Percentiles rank a stretch among this genome's conserved stretches.
Conservation (phyloP, 495 filamentous ascomycete genomes). For the Penicillium malachiteum region DNA sequence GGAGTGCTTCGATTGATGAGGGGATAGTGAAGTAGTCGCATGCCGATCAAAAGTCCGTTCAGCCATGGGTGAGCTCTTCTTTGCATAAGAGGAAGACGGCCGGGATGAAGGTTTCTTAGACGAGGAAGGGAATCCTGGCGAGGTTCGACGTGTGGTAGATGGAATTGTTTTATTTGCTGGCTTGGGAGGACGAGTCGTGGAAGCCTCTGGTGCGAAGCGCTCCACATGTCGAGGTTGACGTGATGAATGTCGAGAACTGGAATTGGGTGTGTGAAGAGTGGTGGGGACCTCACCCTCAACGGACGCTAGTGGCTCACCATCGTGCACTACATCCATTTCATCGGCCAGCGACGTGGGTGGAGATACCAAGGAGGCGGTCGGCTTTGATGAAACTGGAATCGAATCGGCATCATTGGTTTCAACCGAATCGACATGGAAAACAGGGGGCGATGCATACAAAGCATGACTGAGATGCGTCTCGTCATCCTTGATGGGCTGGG, state of each 20-base stretch:
- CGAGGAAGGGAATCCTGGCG: constrained; percentile 29
- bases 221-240: constrained; percentile 39
- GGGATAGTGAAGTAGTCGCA: constrained; percentile 29
- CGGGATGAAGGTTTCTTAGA: constrained; percentile 42
- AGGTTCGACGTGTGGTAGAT: constrained; percentile 27
- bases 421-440: constrained; percentile 34
- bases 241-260: constrained; percentile 50
- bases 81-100: constrained; percentile 45
- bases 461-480: constrained; percentile 21
- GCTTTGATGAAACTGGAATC: constrained; percentile 33
- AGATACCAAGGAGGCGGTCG: constrained; percentile 47
- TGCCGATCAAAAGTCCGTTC: constrained; percentile 35
- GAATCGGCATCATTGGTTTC: constrained; percentile 34
- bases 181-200: constrained; percentile 28
- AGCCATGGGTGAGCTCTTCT: constrained; percentile 43
- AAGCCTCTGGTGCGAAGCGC: constrained; percentile 42
- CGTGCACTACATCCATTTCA: constrained; percentile 42
- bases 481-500: constrained; percentile 15
- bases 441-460: constrained; percentile 42
- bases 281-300: constrained; percentile 37
- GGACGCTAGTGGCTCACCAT: constrained; percentile 30
- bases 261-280: constrained; percentile 44
- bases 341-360: constrained; percentile 53
- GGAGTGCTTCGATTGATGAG: constrained; percentile 33
- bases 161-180: constrained; percentile 22